phyloP scores from a whole-genome alignment of 306 rosid genomes.

The Herpetospermum pedunculosum region DNA sequence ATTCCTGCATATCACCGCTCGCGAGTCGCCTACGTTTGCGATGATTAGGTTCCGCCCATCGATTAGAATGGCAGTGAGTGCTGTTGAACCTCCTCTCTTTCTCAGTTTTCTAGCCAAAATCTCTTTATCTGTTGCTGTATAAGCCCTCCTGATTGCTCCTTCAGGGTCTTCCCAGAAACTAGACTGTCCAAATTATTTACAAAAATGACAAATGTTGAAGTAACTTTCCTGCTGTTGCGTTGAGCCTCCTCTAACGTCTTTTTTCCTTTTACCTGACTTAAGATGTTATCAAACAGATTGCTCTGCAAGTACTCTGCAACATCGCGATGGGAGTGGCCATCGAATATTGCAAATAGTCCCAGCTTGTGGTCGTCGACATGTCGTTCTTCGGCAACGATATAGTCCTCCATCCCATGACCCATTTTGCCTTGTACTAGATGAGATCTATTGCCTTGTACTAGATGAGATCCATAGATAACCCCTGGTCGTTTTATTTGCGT shows the following conservation, averaged over 20 bases:
- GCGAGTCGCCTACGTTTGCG: constrained; percentile 47
- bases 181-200: constrained; percentile 17
- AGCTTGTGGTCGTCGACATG: constrained; percentile 14
- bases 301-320: constrained; percentile 47
- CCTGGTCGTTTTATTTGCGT: background rate
- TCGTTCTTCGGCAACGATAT: constrained; percentile 33
- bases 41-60: constrained; percentile 34
- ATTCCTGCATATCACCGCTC: constrained; percentile 36
- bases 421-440: constrained; percentile 33
- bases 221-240: background rate
- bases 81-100: constrained; percentile 49
- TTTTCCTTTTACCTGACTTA: background rate
- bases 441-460: constrained; percentile 41
- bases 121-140: constrained; percentile 32
- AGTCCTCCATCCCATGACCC: constrained; percentile 55
- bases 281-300: constrained; percentile 43
- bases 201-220: background rate
- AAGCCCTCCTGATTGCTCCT: constrained; percentile 38
- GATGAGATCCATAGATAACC: constrained; percentile 39
- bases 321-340: constrained; percentile 43
- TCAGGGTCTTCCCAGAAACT: constrained; percentile 50
- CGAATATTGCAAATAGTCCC: constrained; percentile 39
- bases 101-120: constrained; percentile 28
- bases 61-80: constrained; percentile 45
- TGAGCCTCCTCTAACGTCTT: background rate